Evolutionary conservation across 164 flowering plant genomes (phyloP).

Genomic region (Paratinospora sagittata): DNA sequence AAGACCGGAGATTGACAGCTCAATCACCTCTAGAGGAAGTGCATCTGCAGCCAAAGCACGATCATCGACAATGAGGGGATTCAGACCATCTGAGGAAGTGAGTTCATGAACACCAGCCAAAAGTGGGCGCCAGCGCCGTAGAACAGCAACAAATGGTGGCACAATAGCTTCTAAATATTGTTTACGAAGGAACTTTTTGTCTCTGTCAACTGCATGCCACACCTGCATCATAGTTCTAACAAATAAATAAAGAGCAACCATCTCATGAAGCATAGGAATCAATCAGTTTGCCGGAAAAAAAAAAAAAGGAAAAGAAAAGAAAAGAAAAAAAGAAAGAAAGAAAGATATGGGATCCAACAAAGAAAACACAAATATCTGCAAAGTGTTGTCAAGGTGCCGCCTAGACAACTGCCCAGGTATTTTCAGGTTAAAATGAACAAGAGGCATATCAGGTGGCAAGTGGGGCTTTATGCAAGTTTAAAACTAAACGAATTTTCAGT

Average conservation of each 20-base stretch:
- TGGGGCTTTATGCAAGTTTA: background rate
- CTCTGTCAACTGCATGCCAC: constrained; percentile 88
- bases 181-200: constrained; percentile 72
- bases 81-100: constrained; percentile 82
- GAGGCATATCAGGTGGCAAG: background rate
- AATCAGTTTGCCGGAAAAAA: background rate
- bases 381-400: background rate
- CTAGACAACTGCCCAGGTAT: background rate
- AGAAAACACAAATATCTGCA: background rate
- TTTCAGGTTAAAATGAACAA: background rate
- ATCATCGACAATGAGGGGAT: constrained; percentile 87
- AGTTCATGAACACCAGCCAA: constrained; percentile 94
- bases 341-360: background rate
- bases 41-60: constrained; percentile 98
- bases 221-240: constrained; percentile 46
- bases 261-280: background rate
- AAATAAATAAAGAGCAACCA: background rate
- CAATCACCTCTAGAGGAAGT: constrained; percentile 82
- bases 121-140: constrained; percentile 97
- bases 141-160: constrained; percentile 92
- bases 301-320: too few species aligned
- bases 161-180: constrained; percentile 86
- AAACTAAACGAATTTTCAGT: too few species aligned
- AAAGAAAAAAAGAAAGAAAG: too few species aligned
- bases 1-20: constrained; percentile 6